These are phyloP conservation scores for Trypanosoma grayi DNA, from an alignment of 208 protist genomes.

Conservation along the genomic window DNA sequence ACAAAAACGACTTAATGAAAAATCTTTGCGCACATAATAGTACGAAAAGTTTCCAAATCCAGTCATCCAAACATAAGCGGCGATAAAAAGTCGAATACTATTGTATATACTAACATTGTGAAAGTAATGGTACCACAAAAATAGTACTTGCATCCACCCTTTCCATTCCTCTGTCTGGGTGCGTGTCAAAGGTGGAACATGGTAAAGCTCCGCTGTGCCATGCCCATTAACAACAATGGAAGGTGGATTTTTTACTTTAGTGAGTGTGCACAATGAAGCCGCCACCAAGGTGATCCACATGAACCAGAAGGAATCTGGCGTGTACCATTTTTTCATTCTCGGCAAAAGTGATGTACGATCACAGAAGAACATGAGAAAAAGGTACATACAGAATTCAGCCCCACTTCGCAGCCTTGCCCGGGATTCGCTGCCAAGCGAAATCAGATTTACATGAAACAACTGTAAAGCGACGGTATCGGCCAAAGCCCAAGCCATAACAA, in stretches of 20 bases:
- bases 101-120: slow-evolving; percentile 70
- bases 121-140: slow-evolving; percentile 90
- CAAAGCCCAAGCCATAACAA: slow-evolving; percentile 6
- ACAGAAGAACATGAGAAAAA: slow-evolving; percentile 36
- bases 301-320: slow-evolving; percentile 35
- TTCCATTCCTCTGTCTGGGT: slow-evolving; percentile 93
- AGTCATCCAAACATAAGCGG: slow-evolving; percentile 90
- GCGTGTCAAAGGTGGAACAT: slow-evolving; percentile 44
- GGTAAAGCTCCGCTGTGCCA: slow-evolving; percentile 3
- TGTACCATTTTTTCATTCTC: slow-evolving; percentile 19
- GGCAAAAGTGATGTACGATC: slow-evolving; percentile 37
- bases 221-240: not conserved
- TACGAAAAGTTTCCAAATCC: slow-evolving; percentile 91
- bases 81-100: slow-evolving; percentile 86
- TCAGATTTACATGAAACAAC: not conserved
- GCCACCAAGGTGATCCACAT: slow-evolving; percentile 17
- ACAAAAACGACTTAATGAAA: slow-evolving; percentile 43
- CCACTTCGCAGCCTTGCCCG: not conserved
- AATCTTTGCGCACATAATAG: slow-evolving; percentile 78
- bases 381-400: slow-evolving; percentile 24
- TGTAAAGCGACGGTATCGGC: not conserved
- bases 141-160: slow-evolving; percentile 89
- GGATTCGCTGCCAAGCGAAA: not conserved
- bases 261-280: slow-evolving; percentile 26
- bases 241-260: slow-evolving; percentile 5